Base-by-base conservation (phyloP, 78 protist genomes). In the Thecamonas trahens region DNA sequence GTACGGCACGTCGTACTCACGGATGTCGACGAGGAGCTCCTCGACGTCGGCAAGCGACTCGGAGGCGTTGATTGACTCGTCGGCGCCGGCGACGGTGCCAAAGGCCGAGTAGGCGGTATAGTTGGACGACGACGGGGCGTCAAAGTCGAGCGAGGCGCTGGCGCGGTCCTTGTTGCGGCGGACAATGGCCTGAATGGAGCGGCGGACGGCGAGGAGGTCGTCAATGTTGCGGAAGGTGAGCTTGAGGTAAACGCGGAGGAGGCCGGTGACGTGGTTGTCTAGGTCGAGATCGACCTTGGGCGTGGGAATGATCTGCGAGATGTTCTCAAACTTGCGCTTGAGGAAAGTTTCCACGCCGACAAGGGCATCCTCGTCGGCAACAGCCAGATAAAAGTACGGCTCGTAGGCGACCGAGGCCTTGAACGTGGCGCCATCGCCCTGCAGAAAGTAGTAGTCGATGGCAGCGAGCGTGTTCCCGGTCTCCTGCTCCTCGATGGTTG, bases 1-100 rank as follows among this genome's bases (percentile, higher is more conserved):
- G 85, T 96, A 96, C 2, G 97, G 87, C 38, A 97, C 97, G 64
- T 97, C 99, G 67, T 88, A 96, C 67, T 97, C 99, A 11, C 99
- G 76, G 20, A 97, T 59, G 37, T 84, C 95, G 0, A 42, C 4
- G 24, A 92, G 31, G 49, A 0, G 13, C 13, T 82, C 86, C 53
- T 61, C 47, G n/a, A 4, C 57, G 9, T 52, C 9, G 3, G n/a
- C 26, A 3, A 2, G 26, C 57, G 22, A 7, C 28, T 3, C 40
- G 47, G 8, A 1, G 37, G 40, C 52, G 8, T 6, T 18, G n/a
- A 13, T 1, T 7, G 47, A 3, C 32, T 6, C 32, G 5, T 2
- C 17, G 40, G 17, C 24, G 40, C 40, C 9, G 37, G 28, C 28
- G 61, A 18, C 3, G 31, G 6, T 9, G 31, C 40, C 2, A 4